Percentiles rank a stretch among this genome's conserved stretches.
Evolutionary conservation across 495 filamentous ascomycete species (phyloP).

Genomic region (Penicillium turbatum): DNA sequence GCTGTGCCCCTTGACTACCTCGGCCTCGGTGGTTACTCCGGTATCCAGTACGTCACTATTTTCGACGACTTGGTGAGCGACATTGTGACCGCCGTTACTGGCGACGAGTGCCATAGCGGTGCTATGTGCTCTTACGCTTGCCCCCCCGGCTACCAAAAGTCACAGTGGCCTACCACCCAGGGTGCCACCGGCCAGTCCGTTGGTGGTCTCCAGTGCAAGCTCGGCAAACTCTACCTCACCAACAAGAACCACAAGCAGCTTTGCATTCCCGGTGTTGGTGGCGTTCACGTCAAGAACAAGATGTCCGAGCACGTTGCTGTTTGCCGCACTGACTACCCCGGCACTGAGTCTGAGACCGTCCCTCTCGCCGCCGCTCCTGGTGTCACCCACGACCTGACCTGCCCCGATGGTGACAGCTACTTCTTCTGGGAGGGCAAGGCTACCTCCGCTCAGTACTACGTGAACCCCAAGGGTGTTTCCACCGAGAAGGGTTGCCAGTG

Average conservation of each 20-base stretch:
- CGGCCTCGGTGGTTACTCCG: conserved; percentile 69
- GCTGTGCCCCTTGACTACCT: conserved; percentile 67
- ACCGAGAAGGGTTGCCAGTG: conserved; percentile 73
- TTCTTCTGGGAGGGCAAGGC: conserved; percentile 68
- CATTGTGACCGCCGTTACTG: conserved; percentile 59
- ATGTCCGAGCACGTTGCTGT: conserved; percentile 61
- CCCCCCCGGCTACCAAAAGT: conserved; percentile 85
- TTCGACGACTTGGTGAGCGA: conserved; percentile 45
- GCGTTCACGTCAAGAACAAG: conserved; percentile 70
- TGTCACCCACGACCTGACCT: conserved; percentile 57
- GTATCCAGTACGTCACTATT: conserved; percentile 60
- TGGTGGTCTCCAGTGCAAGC: conserved; percentile 75
- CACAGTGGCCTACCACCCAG: conserved; percentile 82
- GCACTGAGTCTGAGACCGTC: conserved; percentile 77
- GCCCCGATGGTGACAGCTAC: conserved; percentile 64
- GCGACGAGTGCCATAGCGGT: conserved; percentile 52
- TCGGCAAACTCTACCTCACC: conserved; percentile 75
- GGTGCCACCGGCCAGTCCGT: conserved; percentile 80
- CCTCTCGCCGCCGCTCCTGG: conserved; percentile 61
- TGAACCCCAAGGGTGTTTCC: conserved; percentile 72
- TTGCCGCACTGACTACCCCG: conserved; percentile 96
- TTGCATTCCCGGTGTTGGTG: conserved; percentile 68
- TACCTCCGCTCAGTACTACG: conserved; percentile 95
- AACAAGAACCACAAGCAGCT: conserved; percentile 61
- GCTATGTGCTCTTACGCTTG: conserved; percentile 91